Evolutionary conservation across 495 filamentous ascomycete species (phyloP).

Genomic region (Articulospora tetracladia): DNA sequence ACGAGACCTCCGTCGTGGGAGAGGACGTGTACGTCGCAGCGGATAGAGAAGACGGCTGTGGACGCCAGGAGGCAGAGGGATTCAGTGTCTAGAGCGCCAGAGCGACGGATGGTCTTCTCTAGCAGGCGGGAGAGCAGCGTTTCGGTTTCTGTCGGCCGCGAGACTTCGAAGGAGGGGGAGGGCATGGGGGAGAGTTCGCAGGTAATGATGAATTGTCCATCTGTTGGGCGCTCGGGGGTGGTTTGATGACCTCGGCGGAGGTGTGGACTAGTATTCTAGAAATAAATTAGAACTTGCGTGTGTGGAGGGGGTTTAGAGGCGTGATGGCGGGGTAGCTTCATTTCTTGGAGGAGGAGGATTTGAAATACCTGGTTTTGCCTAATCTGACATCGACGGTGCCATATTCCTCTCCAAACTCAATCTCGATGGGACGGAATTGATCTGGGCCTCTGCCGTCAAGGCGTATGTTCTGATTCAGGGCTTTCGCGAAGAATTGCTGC

Average conservation of each 20-base stretch:
- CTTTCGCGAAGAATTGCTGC: slow-evolving; percentile 70
- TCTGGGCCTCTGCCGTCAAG: slow-evolving; percentile 80
- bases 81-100: slow-evolving; percentile 87
- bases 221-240: slow-evolving; percentile 87
- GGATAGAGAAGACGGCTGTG: slow-evolving; percentile 82
- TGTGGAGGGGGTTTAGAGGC: not conserved
- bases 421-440: slow-evolving; percentile 67
- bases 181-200: slow-evolving; percentile 92
- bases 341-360: not conserved
- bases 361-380: slow-evolving; percentile 78
- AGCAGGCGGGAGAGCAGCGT: slow-evolving; percentile 79
- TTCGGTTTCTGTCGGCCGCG: slow-evolving; percentile 77
- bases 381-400: slow-evolving; percentile 85
- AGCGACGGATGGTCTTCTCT: slow-evolving; percentile 90
- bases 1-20: slow-evolving; percentile 86
- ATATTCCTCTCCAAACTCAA: slow-evolving; percentile 86
- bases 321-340: not conserved
- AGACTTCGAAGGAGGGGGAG: slow-evolving; percentile 84
- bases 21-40: slow-evolving; percentile 85
- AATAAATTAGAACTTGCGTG: not conserved
- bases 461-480: slow-evolving; percentile 69
- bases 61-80: slow-evolving; percentile 91
- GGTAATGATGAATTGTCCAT: slow-evolving; percentile 87
- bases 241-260: slow-evolving; percentile 80
- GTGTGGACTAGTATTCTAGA: slow-evolving; percentile 76